Conservation (phyloP, 139 green algal genomes). For the Chlamydomonas schloesseri region DNA sequence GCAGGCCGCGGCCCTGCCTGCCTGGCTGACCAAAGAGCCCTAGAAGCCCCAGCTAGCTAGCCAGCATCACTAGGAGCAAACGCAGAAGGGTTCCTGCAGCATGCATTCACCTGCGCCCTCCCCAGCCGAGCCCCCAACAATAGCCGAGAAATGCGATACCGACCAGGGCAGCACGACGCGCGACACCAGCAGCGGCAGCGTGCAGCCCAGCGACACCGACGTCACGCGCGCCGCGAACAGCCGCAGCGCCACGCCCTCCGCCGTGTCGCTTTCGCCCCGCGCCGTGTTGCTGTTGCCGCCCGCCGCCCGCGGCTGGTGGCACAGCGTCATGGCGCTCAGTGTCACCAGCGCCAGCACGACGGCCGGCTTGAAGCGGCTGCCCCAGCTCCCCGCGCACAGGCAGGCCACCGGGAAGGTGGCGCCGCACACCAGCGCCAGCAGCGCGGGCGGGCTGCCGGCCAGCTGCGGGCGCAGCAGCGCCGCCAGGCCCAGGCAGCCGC, state of each 20-base stretch:
- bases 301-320: neutral
- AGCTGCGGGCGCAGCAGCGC: neutral
- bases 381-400: neutral
- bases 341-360: constrained; percentile 1
- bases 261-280: neutral
- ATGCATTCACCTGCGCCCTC: neutral
- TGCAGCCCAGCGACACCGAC: neutral
- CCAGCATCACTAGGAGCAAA: neutral
- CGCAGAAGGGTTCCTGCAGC: neutral
- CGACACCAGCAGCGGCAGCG: neutral
- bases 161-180: neutral
- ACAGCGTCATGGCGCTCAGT: constrained; percentile 18
- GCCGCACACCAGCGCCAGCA: constrained; percentile 4
- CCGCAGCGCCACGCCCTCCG: neutral
- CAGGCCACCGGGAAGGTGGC: neutral
- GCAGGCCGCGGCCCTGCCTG: no score
- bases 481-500: constrained; percentile 8
- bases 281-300: neutral
- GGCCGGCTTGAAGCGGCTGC: neutral
- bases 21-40: no score
- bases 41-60: no score
- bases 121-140: neutral
- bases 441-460: neutral
- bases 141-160: neutral
- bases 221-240: neutral